Evolutionary conservation across 768 basidiomycete genomes (phyloP), one percentile per base, ranked within the genome.

Genomic region (Tremella mesenterica): DNA sequence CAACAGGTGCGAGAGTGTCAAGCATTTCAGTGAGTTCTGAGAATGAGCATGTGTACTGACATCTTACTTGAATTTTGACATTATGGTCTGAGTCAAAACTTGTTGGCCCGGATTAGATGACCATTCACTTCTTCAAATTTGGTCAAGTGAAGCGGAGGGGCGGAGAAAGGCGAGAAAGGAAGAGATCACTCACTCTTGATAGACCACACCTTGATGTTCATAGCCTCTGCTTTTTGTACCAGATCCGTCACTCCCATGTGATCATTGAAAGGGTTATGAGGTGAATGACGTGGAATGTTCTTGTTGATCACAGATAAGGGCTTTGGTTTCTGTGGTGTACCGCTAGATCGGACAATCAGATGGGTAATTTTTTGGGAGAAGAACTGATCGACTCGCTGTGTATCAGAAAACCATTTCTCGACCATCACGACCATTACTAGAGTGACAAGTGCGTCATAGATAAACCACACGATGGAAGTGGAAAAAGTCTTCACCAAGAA

Each of bases 281-380:
- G 50, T 4, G 59, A 57, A 18, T 56, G 52, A 18, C 49, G 41
- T 20, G 29, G 23, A 21, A 33, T 5, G 25, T 58, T 61, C 10
- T 38, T 33, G n/a, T 56, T 51, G 6, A 47, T 48, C 5, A 50
- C 13, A 0, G 54, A 21, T 2, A 52, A 49, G 18, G 50, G 31
- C 45, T 60, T 57, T 8, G 61, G 44, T 39, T 64, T 64, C 12
- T 59, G 44, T 62, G 56, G 47, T 44, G 60, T 60, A 12, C 36
- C 47, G 23, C 30, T 25, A 16, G 48, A 46, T 34, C 55, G 56
- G 48, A 67, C 63, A 38, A 67, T 83, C 58, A 96, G 79, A 75
- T 97, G 93, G 0, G 90, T 91, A 23, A 93, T 81, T 44, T 82
- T 79, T 44, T 79, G 82, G 27, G 86, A 88, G 73, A 96, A 92